Evolutionary conservation across 176 grass and related monocot genomes (phyloP).

Genomic region (Zea luxurians): DNA sequence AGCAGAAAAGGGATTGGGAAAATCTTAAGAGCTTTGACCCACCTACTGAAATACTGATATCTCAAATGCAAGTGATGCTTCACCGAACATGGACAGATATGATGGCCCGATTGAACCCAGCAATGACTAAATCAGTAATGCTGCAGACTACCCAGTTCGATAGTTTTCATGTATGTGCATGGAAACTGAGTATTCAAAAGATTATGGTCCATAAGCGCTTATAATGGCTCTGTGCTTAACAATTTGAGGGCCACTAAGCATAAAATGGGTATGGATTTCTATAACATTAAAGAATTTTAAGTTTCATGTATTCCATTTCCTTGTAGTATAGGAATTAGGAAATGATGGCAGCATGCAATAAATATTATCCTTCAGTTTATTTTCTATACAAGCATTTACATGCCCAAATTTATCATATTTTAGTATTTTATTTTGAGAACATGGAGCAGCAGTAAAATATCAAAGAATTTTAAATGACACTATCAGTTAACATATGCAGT

Average conservation of each 20-base stretch:
- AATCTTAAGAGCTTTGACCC: constrained; percentile 36
- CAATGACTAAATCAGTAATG: constrained; percentile 34
- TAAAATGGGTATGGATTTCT: background rate
- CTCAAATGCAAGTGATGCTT: constrained; percentile 20
- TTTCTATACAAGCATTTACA: background rate
- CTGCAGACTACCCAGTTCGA: background rate
- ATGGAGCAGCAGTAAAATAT: background rate
- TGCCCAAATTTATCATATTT: background rate
- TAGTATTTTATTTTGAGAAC: background rate
- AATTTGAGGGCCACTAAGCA: background rate
- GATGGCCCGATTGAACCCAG: background rate
- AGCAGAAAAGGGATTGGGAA: constrained; percentile 42
- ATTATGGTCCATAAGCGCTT: background rate
- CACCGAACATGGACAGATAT: constrained; percentile 23
- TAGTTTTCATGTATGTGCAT: background rate
- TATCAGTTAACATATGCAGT: background rate
- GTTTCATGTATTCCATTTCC: constrained; percentile 25
- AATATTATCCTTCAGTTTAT: background rate
- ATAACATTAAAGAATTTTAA: constrained; percentile 18
- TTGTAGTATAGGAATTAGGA: constrained; percentile 1
- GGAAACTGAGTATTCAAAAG: constrained; percentile 1
- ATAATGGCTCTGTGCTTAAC: background rate
- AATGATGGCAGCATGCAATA: background rate
- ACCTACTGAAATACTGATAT: constrained; percentile 16
- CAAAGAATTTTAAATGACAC: background rate